phyloP scores from a whole-genome alignment of 352 stramenopile species.

The Globisporangium orthogonon region DNA sequence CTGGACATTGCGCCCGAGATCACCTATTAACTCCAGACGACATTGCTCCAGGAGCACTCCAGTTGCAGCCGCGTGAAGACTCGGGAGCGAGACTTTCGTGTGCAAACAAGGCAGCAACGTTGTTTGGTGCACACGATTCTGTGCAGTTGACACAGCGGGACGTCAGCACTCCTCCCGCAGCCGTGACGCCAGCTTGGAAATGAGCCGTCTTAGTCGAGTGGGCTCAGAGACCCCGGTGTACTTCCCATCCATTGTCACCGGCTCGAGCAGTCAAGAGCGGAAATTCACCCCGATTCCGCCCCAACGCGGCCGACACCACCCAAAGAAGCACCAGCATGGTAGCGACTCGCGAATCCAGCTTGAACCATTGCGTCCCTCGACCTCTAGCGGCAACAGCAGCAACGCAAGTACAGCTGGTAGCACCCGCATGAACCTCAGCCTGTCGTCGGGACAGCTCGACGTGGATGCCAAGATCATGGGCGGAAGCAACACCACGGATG shows the following conservation, averaged over 20 bases:
- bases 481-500: slow-evolving; percentile 24
- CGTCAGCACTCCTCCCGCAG: neutral
- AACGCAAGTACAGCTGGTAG: neutral
- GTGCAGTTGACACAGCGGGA: no score
- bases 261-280: slow-evolving; percentile 16
- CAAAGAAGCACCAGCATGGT: slow-evolving; percentile 43
- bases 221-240: slow-evolving; percentile 34
- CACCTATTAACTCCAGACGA: no score
- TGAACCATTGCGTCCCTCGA: slow-evolving; percentile 44
- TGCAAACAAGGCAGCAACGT: no score
- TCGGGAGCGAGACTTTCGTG: no score
- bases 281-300: slow-evolving; percentile 45
- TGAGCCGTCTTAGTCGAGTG: slow-evolving; percentile 30
- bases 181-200: neutral
- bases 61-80: no score
- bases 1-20: no score
- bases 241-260: slow-evolving; percentile 44
- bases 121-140: no score
- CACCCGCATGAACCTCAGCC: slow-evolving; percentile 24
- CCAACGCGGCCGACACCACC: slow-evolving; percentile 38
- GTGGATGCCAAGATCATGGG: slow-evolving; percentile 36
- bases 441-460: slow-evolving; percentile 33
- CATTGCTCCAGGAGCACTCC: no score
- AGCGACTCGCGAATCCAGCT: slow-evolving; percentile 57
- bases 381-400: slow-evolving; percentile 10